Evolutionary conservation across 331 rosid genomes (phyloP).

Genomic region (Quercus lobata): DNA sequence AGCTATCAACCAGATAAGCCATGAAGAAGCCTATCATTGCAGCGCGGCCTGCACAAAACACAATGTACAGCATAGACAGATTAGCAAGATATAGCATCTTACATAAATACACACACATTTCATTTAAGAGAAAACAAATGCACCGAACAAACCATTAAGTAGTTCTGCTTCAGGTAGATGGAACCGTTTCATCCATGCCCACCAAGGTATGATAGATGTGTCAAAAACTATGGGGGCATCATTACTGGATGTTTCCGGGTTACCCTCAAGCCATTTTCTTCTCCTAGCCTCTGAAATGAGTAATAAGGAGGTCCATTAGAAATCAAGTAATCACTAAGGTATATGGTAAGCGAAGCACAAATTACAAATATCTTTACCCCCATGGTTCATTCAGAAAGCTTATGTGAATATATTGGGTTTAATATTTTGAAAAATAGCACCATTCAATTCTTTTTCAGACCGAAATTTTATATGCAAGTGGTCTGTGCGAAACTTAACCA

Average conservation of each 20-base stretch:
- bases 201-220: slow-evolving; percentile 95
- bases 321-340: slow-evolving; percentile 20
- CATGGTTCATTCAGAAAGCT: neutral
- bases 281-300: slow-evolving; percentile 82
- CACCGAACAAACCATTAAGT: slow-evolving; percentile 71
- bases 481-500: neutral
- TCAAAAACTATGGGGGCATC: slow-evolving; percentile 77
- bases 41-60: slow-evolving; percentile 71
- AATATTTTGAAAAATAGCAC: neutral
- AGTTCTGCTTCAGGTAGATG: slow-evolving; percentile 98
- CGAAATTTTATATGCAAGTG: neutral
- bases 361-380: neutral
- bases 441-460: neutral
- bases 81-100: neutral
- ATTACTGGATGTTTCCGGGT: slow-evolving; percentile 85
- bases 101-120: too few species aligned
- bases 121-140: neutral
- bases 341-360: neutral
- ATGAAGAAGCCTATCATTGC: slow-evolving; percentile 95
- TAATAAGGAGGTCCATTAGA: slow-evolving; percentile 13
- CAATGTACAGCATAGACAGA: neutral
- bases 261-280: slow-evolving; percentile 86
- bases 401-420: neutral
- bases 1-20: slow-evolving; percentile 94
- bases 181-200: slow-evolving; percentile 98